phyloP scores from a whole-genome alignment of 2,329 filamentous ascomycete species.

The Atkinsonella texensis region DNA sequence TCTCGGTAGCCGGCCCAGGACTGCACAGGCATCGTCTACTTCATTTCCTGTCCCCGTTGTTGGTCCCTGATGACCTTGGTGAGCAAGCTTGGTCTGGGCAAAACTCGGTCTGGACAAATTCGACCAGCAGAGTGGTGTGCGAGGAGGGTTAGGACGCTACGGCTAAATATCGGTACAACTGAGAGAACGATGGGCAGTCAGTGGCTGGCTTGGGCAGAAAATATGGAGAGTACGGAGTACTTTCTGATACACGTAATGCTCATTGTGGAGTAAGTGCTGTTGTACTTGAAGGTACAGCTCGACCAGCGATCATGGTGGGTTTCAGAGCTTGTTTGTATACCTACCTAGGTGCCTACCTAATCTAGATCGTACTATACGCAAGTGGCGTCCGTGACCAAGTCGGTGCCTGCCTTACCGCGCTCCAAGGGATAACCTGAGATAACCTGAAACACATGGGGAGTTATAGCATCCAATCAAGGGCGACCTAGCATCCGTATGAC shows the following conservation, averaged over 20 bases:
- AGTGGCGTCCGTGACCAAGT: too few species aligned
- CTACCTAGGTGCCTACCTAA: too few species aligned
- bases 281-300: too few species aligned
- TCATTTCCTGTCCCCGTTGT: not conserved
- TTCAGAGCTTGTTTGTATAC: too few species aligned
- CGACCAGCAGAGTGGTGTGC: not conserved
- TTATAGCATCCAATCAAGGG: conserved; percentile 8
- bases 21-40: conserved; percentile 6
- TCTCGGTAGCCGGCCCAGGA: conserved; percentile 3
- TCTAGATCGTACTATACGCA: too few species aligned
- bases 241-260: too few species aligned
- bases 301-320: too few species aligned
- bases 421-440: conserved; percentile 1
- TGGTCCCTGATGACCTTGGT: not conserved
- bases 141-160: not conserved
- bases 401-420: too few species aligned
- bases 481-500: not conserved
- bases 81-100: not conserved
- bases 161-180: conserved; percentile 2
- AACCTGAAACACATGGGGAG: conserved; percentile 12
- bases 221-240: too few species aligned
- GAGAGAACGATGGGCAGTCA: not conserved
- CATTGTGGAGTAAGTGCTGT: too few species aligned
- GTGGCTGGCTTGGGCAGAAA: too few species aligned
- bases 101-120: not conserved